phyloP scores from a whole-genome alignment of 2,329 filamentous ascomycete species.

The Fusarium pseudoanthophilum region DNA sequence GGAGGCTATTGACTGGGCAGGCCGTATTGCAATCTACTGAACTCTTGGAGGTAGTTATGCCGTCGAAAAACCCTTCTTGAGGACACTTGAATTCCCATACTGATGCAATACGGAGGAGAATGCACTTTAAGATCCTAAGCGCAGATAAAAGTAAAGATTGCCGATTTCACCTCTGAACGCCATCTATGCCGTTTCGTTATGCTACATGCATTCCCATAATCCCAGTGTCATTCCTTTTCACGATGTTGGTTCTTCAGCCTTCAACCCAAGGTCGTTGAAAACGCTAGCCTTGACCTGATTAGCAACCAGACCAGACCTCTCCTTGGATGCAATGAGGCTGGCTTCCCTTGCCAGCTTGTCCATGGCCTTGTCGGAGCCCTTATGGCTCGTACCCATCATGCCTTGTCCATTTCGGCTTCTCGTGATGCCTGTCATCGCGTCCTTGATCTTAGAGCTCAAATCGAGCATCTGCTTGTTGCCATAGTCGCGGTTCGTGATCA shows the following conservation, averaged over 20 bases:
- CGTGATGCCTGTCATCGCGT: conserved; percentile 60
- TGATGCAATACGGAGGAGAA: not conserved
- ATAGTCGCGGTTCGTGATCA: conserved; percentile 93
- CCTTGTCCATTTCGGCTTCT: conserved; percentile 44
- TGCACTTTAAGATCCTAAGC: not conserved
- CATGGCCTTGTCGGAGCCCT: conserved; percentile 58
- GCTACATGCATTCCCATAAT: conserved; percentile 37
- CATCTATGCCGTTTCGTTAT: conserved; percentile 43
- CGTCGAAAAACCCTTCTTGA: not conserved
- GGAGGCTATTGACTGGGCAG: not conserved
- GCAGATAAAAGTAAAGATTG: conserved; percentile 15
- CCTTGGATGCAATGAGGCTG: conserved; percentile 70
- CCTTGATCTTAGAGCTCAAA: conserved; percentile 81
- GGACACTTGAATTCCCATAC: not conserved
- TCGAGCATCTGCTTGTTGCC: conserved; percentile 92
- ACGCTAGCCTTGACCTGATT: conserved; percentile 71
- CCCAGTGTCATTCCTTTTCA: conserved; percentile 22
- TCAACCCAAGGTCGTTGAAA: conserved; percentile 59
- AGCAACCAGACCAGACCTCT: conserved; percentile 71
- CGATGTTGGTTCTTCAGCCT: conserved; percentile 21
- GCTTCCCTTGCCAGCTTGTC: conserved; percentile 70
- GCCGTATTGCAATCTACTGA: not conserved
- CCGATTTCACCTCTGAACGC: conserved; percentile 44
- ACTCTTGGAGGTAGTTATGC: not conserved
- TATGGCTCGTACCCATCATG: conserved; percentile 38